Evolutionary conservation across 2,329 filamentous ascomycete species (phyloP), one percentile per base, ranked within the genome.

Genomic region (Pyrenochaeta sp.): DNA sequence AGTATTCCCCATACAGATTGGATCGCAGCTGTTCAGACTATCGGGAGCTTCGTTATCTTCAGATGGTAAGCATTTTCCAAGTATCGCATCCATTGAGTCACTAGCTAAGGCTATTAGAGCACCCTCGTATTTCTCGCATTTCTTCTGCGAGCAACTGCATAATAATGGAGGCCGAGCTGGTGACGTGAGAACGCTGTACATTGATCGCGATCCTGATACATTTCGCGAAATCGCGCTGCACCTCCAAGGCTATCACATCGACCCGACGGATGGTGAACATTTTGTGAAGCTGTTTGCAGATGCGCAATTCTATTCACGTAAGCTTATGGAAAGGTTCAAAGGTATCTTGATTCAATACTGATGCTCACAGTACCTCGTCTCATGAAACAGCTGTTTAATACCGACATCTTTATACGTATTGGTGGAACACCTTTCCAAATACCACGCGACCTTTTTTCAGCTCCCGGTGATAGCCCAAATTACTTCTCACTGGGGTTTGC

Each of bases 101-200:
- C 56, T 54, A 59, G 68, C 81, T 86, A 75, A 86, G 72, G 79
- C 70, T 77, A 75, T 72, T 79, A 81, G 78, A 96, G 94, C 92
- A 69, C 94, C 94, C 53, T 97, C 93, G 44, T 97, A 97, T 76
- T 97, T 98, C 78, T 96, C 94, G 17, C 89, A 92, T 65, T 97
- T 95, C 79, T 98, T 98, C 76, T 83, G 88, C 64, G 90, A 91
- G 67, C 93, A 97, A 77, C 77, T 97, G 35, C 83, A 85, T 51
- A 78, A 81, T 63, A 88, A 84, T 43, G 83, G 87, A 54, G 83
- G 83, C 50, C 84, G 84, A 53, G 82, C 86, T 49, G 76, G 77
- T 36, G 80, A 78, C 47, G 77, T 96, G 53, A 87, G 90, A 62
- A 97, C 94, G 0, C 82, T 98, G 6, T 97, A 97, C 77, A 97